Base-by-base conservation (phyloP, 257 asterid genomes). In the Salvia splendens region DNA sequence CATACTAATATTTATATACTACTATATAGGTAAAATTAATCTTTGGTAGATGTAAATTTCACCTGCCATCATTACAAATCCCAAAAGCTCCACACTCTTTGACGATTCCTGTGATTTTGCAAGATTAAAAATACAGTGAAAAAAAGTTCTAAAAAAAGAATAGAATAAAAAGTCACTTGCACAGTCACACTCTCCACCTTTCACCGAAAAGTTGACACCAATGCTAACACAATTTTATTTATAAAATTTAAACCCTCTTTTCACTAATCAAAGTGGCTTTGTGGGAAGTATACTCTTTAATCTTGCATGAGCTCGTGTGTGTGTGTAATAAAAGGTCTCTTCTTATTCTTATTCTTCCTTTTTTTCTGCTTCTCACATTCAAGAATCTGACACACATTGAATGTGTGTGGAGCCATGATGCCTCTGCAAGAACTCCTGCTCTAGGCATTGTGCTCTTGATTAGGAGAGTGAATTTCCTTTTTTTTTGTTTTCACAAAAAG, bases 191-290 rank as follows among this genome's bases (percentile, higher is more conserved):
- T 30, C 68, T 64, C 78, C 75, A 82, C 83, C 84, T 85, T 85
- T 86, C 91, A 91, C 96, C 96, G 88, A 82, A 88, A 91, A 88
- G 89, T 69, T 79, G 81, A 62, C 89, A 80, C 80, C 83, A 70
- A 52, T 50, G 79, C 77, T 32, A 74, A 59, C 75, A 59, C 77
- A 75, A 65, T 78, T 84, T 77, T 57, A 12, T 12, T 48, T 74
- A 24, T 80, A 69, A 51, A 69, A 38, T 66, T 48, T 28, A 66
- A 47, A 12, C 52, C 51, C 72, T 51, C 53, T 49, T 49, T 54
- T 35, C 52, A 47, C 28, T 53, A 67, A 61, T 50, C 60, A 60
- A 74, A 73, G 78, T 62, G 54, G 62, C 82, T 70, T 75, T 82
- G 75, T 41, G 66, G 52, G 35, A 55, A 48, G 53, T 61, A 66